Evolutionary conservation across 1,284 basidiomycete species (phyloP), one percentile per base, ranked within the genome.

Genomic region (Phellinidium pouzarii): DNA sequence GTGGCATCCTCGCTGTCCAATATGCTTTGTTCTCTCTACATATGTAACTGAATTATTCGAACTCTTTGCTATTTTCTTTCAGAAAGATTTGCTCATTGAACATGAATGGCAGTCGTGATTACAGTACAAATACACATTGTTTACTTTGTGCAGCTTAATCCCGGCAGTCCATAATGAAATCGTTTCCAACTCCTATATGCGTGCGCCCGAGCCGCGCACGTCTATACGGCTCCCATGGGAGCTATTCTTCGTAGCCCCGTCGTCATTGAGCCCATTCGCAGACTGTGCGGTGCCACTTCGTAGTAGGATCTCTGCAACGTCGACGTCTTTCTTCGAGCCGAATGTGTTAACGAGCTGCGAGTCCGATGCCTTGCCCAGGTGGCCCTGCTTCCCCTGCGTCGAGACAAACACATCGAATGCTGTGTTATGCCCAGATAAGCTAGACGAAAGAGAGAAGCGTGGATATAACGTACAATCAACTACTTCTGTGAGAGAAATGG

Each of bases 331-430:
- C 60, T 71, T 67, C 6, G 83, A 77, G 29, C 76, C 82, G 60
- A 91, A 91, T 23, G 69, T 70, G 56, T 69, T 82, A 47, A 89
- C 86, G 40, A 91, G 78, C 62, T 89, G 82, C 63, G 91, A 88
- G 46, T 84, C 81, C 14, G 88, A 91, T 5, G 85, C 75, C 51
- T 73, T 71, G 27, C 82, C 79, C 40, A 89, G 75, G 44, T 80
- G 65, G 6, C 89, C 89, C 65, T 89, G 87, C 8, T 76, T 66
- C 9, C 88, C 89, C 65, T 88, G 84, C 22, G 66, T 66, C 20
- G 84, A 85, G 64, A 77, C 71, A 65, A 74, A 70, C 44, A 78
- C 64, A 47, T 71, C 61, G 64, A 74, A 77, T 2, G 74, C 74
- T 76, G 56, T 23, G 40, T 37, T 31, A n/a, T n/a, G 29, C 31